Evolutionary conservation across 2,329 filamentous ascomycete species (phyloP), one percentile per base, ranked within the genome.

Genomic region (Bipolaris victoriae): DNA sequence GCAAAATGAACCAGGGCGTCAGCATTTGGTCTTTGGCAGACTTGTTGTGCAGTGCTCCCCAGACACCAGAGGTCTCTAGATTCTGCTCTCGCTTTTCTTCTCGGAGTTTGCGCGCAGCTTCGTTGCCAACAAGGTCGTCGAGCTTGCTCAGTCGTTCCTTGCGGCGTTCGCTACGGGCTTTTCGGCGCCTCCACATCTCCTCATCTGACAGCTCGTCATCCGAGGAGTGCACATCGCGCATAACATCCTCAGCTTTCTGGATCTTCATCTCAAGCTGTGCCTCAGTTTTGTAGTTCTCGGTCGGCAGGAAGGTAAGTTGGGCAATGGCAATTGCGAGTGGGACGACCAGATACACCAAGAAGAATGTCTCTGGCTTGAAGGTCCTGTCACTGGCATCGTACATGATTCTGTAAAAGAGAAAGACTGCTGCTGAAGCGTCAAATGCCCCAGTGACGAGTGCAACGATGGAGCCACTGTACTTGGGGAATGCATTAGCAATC

Each of bases 1-100:
- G 90, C 36, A 96, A 82, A 33, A 91, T 81, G 72, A 94, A 96
- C 91, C 91, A 96, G 0, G 88, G 89, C 5, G 89, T 91, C 13
- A 80, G 75, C 69, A 96, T 89, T 78, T 97, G 92, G 66, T 90
- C 80, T 40, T 82, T 71, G 0, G 90, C 89, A 1, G 88, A 84
- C 66, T 83, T 82, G 55, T 87, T 87, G 73, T 97, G 92, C 79
- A 96, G 84, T 22, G 89, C 88, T 41, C 92, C 92, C 90, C 91
- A 96, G 37, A 96, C 90, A 11, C 90, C 91, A 26, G 87, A 90
- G 3, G 83, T 83, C 49, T 85, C 82, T 50, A 89, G 88, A 64
- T 86, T 88, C 59, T 84, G 81, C 72, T 90, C 88, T 73, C 92
- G 88, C 53, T 73, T 67, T 55, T 83, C 81, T 57, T 84, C 80